phyloP scores from a whole-genome alignment of 306 rosid genomes.

The Pterocarpus macrocarpus region DNA sequence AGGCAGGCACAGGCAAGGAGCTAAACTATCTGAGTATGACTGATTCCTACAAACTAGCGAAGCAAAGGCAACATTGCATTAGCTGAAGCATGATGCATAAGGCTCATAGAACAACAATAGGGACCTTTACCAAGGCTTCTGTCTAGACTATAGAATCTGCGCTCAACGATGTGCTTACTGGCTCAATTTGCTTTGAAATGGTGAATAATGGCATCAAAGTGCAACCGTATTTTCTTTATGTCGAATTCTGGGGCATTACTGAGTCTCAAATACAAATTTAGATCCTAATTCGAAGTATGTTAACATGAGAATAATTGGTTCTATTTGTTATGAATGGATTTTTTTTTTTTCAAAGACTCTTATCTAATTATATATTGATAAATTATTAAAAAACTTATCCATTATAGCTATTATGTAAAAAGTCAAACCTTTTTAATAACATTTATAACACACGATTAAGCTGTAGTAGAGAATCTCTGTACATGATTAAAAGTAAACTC shows the following conservation, averaged over 20 bases:
- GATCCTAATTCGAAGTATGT: slow-evolving; percentile 8
- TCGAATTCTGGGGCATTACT: slow-evolving; percentile 2
- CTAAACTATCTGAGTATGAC: background rate
- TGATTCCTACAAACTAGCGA: slow-evolving; percentile 24
- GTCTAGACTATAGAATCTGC: slow-evolving; percentile 15
- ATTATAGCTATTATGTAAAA: no score
- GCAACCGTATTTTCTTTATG: background rate
- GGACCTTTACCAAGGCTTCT: slow-evolving; percentile 30
- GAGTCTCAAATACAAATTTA: background rate
- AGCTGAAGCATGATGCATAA: background rate
- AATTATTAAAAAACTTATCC: no score
- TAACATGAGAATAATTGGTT: background rate
- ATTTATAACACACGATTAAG: background rate
- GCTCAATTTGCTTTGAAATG: background rate
- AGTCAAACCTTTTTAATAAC: no score
- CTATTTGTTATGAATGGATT: no score
- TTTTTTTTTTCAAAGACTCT: no score
- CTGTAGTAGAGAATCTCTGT: background rate
- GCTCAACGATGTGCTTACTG: background rate
- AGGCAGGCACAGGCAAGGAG: slow-evolving; percentile 22
- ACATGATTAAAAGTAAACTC: background rate
- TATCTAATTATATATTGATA: no score
- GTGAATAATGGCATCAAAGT: background rate
- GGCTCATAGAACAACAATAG: background rate
- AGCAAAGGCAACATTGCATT: background rate